Conservation (phyloP, 2,329 filamentous ascomycete genomes). For the Colletotrichum lentis region DNA sequence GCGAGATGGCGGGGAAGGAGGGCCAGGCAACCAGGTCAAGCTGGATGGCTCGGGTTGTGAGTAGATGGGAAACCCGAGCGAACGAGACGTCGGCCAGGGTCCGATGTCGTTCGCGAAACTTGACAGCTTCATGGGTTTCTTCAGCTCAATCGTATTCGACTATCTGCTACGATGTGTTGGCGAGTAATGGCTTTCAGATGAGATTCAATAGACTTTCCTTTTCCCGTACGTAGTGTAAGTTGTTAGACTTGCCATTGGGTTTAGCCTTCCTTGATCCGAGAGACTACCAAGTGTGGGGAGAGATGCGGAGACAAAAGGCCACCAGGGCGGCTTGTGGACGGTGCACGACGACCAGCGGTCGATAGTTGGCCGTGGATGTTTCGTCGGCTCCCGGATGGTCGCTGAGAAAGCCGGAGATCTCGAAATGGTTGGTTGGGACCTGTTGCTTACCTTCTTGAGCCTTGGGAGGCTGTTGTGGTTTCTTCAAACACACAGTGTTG, state of each 20-base stretch:
- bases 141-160: background rate
- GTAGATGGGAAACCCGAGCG: background rate
- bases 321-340: constrained; percentile 23
- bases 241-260: background rate
- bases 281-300: background rate
- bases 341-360: constrained; percentile 21
- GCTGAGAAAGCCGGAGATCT: background rate
- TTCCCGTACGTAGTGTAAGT: background rate
- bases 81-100: constrained; percentile 11
- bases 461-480: constrained; percentile 11
- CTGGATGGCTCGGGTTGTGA: background rate
- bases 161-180: background rate
- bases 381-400: constrained; percentile 35
- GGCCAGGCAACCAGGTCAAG: background rate
- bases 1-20: background rate
- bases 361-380: constrained; percentile 26
- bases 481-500: background rate
- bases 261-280: background rate
- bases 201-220: constrained; percentile 4
- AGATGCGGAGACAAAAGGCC: constrained; percentile 2
- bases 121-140: constrained; percentile 22
- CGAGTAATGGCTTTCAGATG: constrained; percentile 22
- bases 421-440: constrained; percentile 4
- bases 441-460: background rate
- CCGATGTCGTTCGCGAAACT: constrained; percentile 32